Conservation (phyloP, 2,329 filamentous ascomycete species). For the Claviceps sp. region DNA sequence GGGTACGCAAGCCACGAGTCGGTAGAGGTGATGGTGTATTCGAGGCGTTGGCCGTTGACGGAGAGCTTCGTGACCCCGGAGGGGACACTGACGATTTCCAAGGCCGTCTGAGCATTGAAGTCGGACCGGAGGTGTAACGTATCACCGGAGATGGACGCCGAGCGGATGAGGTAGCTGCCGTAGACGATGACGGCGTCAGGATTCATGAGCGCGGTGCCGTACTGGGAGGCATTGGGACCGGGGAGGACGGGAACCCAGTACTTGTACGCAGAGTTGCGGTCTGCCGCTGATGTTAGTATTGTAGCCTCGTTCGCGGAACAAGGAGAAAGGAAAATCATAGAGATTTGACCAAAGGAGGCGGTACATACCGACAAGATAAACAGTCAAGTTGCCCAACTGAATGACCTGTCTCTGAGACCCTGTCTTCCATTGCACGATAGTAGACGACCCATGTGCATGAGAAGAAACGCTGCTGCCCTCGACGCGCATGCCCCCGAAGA, state of each 20-base stretch:
- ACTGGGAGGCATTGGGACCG: constrained; percentile 15
- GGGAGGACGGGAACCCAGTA: constrained; percentile 52
- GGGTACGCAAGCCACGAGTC: constrained; percentile 38
- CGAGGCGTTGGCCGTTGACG: constrained; percentile 25
- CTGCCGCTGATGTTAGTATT: constrained; percentile 17
- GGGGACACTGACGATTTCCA: constrained; percentile 57
- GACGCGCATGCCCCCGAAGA: constrained; percentile 7
- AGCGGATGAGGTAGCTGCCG: constrained; percentile 51
- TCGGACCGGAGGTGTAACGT: constrained; percentile 54
- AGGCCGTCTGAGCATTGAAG: constrained; percentile 45
- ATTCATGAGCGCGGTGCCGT: constrained; percentile 22
- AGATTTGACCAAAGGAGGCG: not conserved
- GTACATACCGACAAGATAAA: constrained; percentile 25
- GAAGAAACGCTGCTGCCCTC: constrained; percentile 18
- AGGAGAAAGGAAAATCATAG: not conserved
- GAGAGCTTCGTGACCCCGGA: constrained; percentile 29
- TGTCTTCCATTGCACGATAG: constrained; percentile 20
- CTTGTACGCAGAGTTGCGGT: constrained; percentile 53
- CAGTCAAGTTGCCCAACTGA: constrained; percentile 24
- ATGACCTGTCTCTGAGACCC: constrained; percentile 16
- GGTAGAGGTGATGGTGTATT: constrained; percentile 23
- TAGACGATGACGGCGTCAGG: constrained; percentile 42
- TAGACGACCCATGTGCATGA: constrained; percentile 8
- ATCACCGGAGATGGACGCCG: constrained; percentile 39
- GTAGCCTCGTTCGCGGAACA: not conserved